Conservation (phyloP, 805 yeast species). For the Sungouiozyma ichnusensis region DNA sequence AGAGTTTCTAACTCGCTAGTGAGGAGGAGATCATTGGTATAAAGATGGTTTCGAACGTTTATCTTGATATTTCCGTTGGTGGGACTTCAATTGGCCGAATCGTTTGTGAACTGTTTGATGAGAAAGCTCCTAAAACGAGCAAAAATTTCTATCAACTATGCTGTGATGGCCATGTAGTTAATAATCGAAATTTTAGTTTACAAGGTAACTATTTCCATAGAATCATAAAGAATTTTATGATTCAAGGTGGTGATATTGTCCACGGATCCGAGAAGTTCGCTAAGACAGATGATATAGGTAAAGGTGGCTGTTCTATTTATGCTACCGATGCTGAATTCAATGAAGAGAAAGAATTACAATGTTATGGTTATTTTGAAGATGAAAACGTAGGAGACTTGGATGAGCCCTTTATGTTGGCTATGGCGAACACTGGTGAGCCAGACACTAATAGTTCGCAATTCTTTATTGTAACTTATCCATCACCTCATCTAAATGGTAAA, state of each 20-base stretch:
- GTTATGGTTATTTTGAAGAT: constrained; percentile 38
- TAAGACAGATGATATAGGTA: constrained; percentile 26
- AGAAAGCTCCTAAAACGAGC: constrained; percentile 47
- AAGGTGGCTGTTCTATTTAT: constrained; percentile 39
- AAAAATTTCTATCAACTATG: constrained; percentile 43
- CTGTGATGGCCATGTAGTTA: constrained; percentile 18
- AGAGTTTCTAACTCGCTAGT: no score
- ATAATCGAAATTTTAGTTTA: constrained; percentile 26
- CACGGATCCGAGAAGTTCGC: constrained; percentile 28
- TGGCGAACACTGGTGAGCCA: constrained; percentile 48
- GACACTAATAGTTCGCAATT: constrained; percentile 55
- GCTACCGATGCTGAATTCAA: constrained; percentile 19
- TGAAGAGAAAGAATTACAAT: constrained; percentile 10
- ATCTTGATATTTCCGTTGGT: constrained; percentile 43
- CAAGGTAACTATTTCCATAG: constrained; percentile 42
- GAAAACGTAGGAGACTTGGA: constrained; percentile 41
- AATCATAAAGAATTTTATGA: constrained; percentile 56
- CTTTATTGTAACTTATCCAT: constrained; percentile 57
- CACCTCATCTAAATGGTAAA: constrained; percentile 65
- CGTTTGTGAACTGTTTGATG: constrained; percentile 42
- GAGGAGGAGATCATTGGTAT: neutral
- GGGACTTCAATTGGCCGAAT: constrained; percentile 42
- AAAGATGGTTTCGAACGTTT: constrained; percentile 16
- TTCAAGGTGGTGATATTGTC: constrained; percentile 56
- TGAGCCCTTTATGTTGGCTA: constrained; percentile 43